Conservation (phyloP, 805 yeast genomes). For the Myxozyma lipomycoides region DNA sequence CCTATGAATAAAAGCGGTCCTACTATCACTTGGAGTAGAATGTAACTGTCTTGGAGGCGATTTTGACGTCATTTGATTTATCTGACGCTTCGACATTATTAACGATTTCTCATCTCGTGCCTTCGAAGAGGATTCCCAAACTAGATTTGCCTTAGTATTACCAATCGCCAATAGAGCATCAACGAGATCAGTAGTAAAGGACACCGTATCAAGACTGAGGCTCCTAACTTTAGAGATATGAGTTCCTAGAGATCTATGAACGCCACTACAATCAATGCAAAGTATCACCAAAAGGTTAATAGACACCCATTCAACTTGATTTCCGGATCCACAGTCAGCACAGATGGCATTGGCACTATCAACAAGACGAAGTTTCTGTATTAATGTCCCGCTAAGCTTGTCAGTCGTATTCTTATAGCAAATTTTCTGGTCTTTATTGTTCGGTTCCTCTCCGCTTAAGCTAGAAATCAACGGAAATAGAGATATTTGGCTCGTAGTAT, state of each 20-base stretch:
- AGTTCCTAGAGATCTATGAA: slow-evolving; percentile 82
- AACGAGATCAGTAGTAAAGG: slow-evolving; percentile 56
- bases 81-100: slow-evolving; percentile 24
- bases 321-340: slow-evolving; percentile 70
- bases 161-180: slow-evolving; percentile 54
- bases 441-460: not conserved
- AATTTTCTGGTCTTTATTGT: not conserved
- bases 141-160: slow-evolving; percentile 54
- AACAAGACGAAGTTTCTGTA: slow-evolving; percentile 22
- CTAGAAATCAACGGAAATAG: not conserved
- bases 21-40: not conserved
- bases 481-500: too few relatives aligned
- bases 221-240: slow-evolving; percentile 77
- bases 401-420: not conserved
- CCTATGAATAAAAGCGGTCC: slow-evolving; percentile 51
- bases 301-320: slow-evolving; percentile 82
- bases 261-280: slow-evolving; percentile 82
- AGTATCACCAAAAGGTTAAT: slow-evolving; percentile 65
- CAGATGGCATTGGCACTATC: slow-evolving; percentile 59
- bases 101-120: slow-evolving; percentile 24
- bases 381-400: slow-evolving; percentile 6
- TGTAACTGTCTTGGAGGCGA: not conserved
- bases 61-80: not conserved
- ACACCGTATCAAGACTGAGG: slow-evolving; percentile 61
- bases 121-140: slow-evolving; percentile 51